Percentiles rank a stretch among this genome's conserved stretches.
Evolutionary conservation across 352 stramenopile genomes (phyloP).

Genomic region (Pythium monospermum): DNA sequence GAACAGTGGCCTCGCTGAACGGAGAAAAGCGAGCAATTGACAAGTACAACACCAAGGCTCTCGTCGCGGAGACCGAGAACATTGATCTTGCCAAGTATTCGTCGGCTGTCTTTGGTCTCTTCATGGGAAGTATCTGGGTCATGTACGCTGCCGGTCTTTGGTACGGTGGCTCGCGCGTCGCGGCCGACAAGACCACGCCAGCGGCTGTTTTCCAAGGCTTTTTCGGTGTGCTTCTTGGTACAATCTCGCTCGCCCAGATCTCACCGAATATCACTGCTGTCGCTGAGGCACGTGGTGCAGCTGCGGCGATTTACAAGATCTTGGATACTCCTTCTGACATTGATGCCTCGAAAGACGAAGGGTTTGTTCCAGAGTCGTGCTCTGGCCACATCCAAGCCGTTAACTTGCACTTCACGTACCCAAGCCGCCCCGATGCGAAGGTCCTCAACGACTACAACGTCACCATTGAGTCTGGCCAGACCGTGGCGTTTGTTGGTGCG

Average conservation of each 20-base stretch:
- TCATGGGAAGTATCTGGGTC: constrained; percentile 40
- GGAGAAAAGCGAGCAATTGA: constrained; percentile 17
- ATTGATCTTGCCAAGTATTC: constrained; percentile 32
- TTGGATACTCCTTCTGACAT: constrained; percentile 43
- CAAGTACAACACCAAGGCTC: constrained; percentile 20
- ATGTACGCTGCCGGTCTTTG: constrained; percentile 48
- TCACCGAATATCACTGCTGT: constrained; percentile 42
- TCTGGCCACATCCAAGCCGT: constrained; percentile 46
- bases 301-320: constrained; percentile 37
- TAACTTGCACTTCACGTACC: constrained; percentile 75
- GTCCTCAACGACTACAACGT: constrained; percentile 84
- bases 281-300: constrained; percentile 28
- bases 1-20: constrained; percentile 29
- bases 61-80: constrained; percentile 27
- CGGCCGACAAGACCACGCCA: constrained; percentile 23
- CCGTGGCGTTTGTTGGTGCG: constrained; percentile 86
- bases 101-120: constrained; percentile 26
- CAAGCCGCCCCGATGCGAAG: constrained; percentile 41
- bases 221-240: constrained; percentile 39
- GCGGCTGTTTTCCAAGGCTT: constrained; percentile 40
- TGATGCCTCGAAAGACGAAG: constrained; percentile 35
- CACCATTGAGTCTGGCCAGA: constrained; percentile 52
- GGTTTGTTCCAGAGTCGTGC: constrained; percentile 28
- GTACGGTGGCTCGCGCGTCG: constrained; percentile 49
- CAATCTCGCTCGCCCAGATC: constrained; percentile 35